A percentile compares a stretch with the other conserved stretches of the same genome.
Evolutionary conservation across 352 stramenopile species (phyloP).

Genomic region (Phytophthora tentaculata): DNA sequence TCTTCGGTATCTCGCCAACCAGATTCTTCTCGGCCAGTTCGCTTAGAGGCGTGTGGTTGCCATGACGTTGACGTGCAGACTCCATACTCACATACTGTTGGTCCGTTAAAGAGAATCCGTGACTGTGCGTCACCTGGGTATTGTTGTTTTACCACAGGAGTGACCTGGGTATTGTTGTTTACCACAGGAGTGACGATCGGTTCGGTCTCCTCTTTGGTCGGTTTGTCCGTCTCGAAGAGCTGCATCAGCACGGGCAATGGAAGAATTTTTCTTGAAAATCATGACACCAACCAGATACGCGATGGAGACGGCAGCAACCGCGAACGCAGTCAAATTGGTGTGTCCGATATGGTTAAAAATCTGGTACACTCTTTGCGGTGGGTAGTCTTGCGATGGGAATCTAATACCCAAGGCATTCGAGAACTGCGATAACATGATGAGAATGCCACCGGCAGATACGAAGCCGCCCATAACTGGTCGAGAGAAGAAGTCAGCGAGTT

Average conservation of each 20-base stretch:
- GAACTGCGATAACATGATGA: constrained; percentile 91
- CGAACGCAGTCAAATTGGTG: constrained; percentile 77
- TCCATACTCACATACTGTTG: constrained; percentile 53
- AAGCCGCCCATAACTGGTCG: constrained; percentile 92
- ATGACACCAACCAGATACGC: constrained; percentile 52
- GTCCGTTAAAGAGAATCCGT: no score
- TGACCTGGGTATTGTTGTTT: constrained; percentile 18
- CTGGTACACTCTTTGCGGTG: constrained; percentile 67
- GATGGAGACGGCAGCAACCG: constrained; percentile 67
- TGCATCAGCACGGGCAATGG: constrained; percentile 36
- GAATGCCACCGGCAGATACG: constrained; percentile 84
- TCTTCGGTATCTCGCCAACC: background rate
- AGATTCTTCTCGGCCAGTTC: constrained; percentile 20
- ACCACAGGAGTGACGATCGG: constrained; percentile 20
- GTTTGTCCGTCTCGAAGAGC: constrained; percentile 37
- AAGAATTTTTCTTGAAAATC: constrained; percentile 51
- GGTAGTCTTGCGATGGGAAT: constrained; percentile 50
- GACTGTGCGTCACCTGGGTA: no score
- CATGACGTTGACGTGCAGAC: constrained; percentile 20
- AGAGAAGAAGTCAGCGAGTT: constrained; percentile 90
- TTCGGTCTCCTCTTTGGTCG: constrained; percentile 16
- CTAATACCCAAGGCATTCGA: constrained; percentile 83
- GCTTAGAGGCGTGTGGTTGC: constrained; percentile 6
- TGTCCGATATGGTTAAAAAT: constrained; percentile 66
- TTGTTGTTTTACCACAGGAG: constrained; percentile 51